Percentiles rank a stretch among this genome's conserved stretches.
Evolutionary conservation across 1,284 basidiomycete genomes (phyloP).

Genomic region (Tetrapyrgos nigripes): DNA sequence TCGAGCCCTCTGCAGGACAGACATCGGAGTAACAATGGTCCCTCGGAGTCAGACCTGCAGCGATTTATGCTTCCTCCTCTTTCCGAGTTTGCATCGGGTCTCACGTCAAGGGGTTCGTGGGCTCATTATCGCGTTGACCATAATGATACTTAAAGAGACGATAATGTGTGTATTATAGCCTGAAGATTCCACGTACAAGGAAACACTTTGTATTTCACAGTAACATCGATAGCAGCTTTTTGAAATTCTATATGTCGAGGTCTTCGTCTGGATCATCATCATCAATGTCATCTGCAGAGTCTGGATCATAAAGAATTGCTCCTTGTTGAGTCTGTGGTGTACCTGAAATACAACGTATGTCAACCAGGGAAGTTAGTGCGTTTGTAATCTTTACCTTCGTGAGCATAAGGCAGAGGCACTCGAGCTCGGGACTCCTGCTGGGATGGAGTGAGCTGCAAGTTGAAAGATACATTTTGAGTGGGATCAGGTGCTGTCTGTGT

Average conservation of each 20-base stretch:
- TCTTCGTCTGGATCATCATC: slow-evolving; percentile 93
- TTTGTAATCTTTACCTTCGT: slow-evolving; percentile 61
- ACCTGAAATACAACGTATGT: neutral
- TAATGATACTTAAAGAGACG: neutral
- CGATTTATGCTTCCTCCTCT: slow-evolving; percentile 37
- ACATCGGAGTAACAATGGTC: neutral
- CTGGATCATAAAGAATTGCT: slow-evolving; percentile 75
- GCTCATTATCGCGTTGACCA: slow-evolving; percentile 1
- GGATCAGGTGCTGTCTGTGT: slow-evolving; percentile 54
- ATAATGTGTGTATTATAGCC: no score
- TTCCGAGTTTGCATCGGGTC: slow-evolving; percentile 29
- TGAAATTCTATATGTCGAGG: slow-evolving; percentile 69
- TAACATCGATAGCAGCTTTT: no score
- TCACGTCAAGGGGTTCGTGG: slow-evolving; percentile 14
- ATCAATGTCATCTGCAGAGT: slow-evolving; percentile 88
- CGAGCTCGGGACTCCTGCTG: slow-evolving; percentile 81
- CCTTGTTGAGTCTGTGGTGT: slow-evolving; percentile 20
- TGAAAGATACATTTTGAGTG: slow-evolving; percentile 80
- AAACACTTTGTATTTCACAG: no score
- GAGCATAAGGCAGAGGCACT: slow-evolving; percentile 88
- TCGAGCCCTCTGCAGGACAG: no score
- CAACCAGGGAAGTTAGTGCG: neutral
- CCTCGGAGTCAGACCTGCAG: slow-evolving; percentile 23
- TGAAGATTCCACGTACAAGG: no score
- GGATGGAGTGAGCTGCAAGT: slow-evolving; percentile 83